Base-by-base conservation (phyloP, 352 stramenopile genomes). In the Pythium dissotocum region DNA sequence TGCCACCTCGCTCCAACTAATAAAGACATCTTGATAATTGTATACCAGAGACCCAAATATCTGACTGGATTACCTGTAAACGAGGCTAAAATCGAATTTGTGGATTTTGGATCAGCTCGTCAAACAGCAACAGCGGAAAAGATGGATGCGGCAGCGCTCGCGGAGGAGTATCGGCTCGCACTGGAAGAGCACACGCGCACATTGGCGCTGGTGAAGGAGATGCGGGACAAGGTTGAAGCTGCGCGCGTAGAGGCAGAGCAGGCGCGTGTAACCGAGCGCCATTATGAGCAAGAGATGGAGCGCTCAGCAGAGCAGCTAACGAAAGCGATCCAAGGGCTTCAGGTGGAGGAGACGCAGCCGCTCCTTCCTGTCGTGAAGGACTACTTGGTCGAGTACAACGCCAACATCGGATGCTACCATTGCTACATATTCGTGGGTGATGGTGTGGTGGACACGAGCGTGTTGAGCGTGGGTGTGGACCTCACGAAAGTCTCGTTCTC, bases 351-450 rank as follows among this genome's bases (percentile, higher is more conserved):
- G 9, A 3, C 51, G 40, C 53, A 36, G 36, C 30, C 10, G 2
- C 7, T 58, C 21, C 30, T 63, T 56, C 57, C 12, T 30, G 4
- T 21, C 13, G 72, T 84, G 30, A 58, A 38, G 2, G 49, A 75
- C 36, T 85, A 67, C 30, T 24, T 91, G 33, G 73, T 93, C 21
- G 87, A 95, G 69, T 93, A 89, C 30, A 82, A 95, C 33, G 80
- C 77, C 32, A 93, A 95, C 58, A 93, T 95, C 44, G 85, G 83
- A 38, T 92, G 85, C 62, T 95, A 95, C 53, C 80, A 92, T 62
- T 90, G 82, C 61, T 92, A 89, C 63, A 49, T 95, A 46, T 70
- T 69, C 24, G 24, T 75, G 33, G 67, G 68, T 5, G 59, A 21
- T 3, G 68, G 65, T 1, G 28, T 46, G 1, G 62, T 80, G 3